phyloP scores from a whole-genome alignment of 495 filamentous ascomycete species.

The Poronia punctata region DNA sequence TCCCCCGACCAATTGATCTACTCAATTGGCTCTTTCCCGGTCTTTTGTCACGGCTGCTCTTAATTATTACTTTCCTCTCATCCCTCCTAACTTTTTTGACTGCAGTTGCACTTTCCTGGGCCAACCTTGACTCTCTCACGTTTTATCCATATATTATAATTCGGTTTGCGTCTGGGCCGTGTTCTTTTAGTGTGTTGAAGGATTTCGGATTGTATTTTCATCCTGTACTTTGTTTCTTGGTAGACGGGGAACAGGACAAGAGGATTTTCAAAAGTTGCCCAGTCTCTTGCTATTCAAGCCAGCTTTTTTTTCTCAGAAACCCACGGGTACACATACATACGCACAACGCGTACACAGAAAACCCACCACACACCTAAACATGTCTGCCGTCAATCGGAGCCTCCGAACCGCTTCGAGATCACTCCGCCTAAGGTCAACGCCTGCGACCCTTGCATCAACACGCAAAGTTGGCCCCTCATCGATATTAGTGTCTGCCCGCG shows the following conservation, averaged over 20 bases:
- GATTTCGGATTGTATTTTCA: background rate
- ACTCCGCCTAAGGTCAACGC: constrained; percentile 22
- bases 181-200: background rate
- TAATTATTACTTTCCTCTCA: background rate
- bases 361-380: constrained; percentile 7
- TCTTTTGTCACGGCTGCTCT: background rate
- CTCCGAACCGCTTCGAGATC: constrained; percentile 26
- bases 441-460: constrained; percentile 14
- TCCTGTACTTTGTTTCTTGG: no score
- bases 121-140: background rate
- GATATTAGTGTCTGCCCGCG: constrained; percentile 19
- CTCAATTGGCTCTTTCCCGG: constrained; percentile 1
- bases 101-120: background rate
- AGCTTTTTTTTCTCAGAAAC: no score
- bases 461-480: constrained; percentile 10
- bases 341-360: no score
- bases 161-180: no score
- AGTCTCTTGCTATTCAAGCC: no score
- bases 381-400: constrained; percentile 28
- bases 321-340: no score
- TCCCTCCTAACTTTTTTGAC: background rate
- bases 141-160: no score
- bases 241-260: no score
- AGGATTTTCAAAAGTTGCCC: no score
- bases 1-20: constrained; percentile 3